Conservation (phyloP, 1,284 basidiomycete genomes). For the Ganoderma sinense region DNA sequence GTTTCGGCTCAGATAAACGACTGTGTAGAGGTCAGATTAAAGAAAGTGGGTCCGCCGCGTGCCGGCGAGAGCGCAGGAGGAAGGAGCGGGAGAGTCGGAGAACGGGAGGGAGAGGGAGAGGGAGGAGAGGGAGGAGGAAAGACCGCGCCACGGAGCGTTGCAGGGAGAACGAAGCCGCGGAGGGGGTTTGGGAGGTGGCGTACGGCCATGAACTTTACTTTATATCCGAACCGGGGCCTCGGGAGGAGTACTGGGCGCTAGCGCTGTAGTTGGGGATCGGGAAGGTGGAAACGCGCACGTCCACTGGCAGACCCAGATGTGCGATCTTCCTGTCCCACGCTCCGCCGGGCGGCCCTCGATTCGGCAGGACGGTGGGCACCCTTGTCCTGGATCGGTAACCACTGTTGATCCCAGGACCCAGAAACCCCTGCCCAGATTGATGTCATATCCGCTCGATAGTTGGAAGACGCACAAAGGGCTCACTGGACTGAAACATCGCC, state of each 20-base stretch:
- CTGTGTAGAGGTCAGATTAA: constrained; percentile 31
- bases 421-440: not conserved
- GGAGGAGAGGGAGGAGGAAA: constrained; percentile 8
- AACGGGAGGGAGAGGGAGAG: constrained; percentile 12
- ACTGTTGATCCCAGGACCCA: constrained; percentile 1
- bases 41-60: constrained; percentile 19
- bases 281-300: constrained; percentile 1
- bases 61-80: constrained; percentile 5
- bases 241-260: not conserved
- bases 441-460: not conserved
- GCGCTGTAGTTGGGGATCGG: not conserved
- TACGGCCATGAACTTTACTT: constrained; percentile 4
- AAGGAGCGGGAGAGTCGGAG: constrained; percentile 9
- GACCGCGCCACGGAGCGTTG: constrained; percentile 6
- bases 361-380: constrained; percentile 1
- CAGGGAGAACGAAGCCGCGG: constrained; percentile 8
- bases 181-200: constrained; percentile 2
- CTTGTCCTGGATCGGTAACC: constrained; percentile 1
- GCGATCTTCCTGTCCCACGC: constrained; percentile 5
- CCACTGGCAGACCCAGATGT: not conserved
- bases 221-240: not conserved
- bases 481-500: not conserved
- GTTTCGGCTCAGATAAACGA: constrained; percentile 18
- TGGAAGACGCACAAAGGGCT: not conserved
- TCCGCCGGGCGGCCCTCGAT: constrained; percentile 3